Evolutionary conservation across 257 asterid species (phyloP), one percentile per base, ranked within the genome.

Genomic region (Nicotiana otophora): DNA sequence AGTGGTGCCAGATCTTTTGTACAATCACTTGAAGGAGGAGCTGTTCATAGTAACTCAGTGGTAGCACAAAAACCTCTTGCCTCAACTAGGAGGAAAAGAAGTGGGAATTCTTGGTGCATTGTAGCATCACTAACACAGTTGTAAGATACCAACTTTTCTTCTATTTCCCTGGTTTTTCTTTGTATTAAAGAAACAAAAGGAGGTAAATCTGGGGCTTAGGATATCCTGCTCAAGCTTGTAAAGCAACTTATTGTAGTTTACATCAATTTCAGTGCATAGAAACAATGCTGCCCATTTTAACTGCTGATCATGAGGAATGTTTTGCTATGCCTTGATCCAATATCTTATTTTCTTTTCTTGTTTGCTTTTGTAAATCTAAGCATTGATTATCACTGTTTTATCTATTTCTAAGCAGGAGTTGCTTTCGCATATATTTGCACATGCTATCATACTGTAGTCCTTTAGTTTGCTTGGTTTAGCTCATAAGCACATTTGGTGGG

Each of bases 1-100:
- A 51, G 46, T 75, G 80, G 54, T 74, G 62, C 39, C 42, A 51
- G 31, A 75, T 75, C 26, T 51, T 75, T 53, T 51, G 63, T 75
- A 51, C 63, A 51, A 15, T 75, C 80, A 75, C 26, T 75, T 75
- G 80, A 75, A 75, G 80, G 80, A 75, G 42, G 16, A 75, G 63
- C 16, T 75, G 63, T 75, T 51, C 4, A 51, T 51, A 75, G 46
- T 75, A 28, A 75, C 46, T 51, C 63, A 26, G 63, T 75, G 28
- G 42, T 74, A 74, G 26, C 42, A 5, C 53, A 48, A 74, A 46
- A 55, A 23, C 36, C 63, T 51, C 46, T 75, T 28, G 80, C 42
- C 46, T n/a, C 63, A 75, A 28, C 10, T 75, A 26, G 80, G 63
- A 75, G 80, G 63, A 74, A 48, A 74, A 15, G 63, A 75, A 75